Evolutionary conservation across 352 stramenopile species (phyloP).

Genomic region (Phytophthora parvispora): DNA sequence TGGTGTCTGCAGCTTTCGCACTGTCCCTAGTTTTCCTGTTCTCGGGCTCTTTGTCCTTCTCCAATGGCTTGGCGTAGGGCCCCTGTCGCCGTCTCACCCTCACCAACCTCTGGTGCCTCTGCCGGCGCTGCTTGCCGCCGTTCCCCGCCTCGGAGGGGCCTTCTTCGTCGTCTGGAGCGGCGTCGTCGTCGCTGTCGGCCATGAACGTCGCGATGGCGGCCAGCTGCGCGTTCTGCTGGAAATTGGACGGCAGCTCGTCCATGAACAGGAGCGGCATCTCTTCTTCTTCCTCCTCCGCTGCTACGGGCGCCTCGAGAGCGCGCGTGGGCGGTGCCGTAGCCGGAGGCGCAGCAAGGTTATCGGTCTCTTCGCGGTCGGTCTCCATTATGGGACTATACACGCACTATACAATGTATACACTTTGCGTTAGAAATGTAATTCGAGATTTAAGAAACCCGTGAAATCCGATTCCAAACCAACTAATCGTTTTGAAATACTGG

Average conservation of each 20-base stretch:
- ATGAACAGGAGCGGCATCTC: conserved; percentile 88
- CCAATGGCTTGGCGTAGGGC: conserved; percentile 32
- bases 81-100: conserved; percentile 18
- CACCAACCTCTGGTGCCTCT: not conserved
- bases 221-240: conserved; percentile 74
- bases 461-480: not conserved
- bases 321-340: not conserved
- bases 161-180: conserved; percentile 6
- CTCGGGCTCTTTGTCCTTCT: conserved; percentile 3
- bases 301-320: not conserved
- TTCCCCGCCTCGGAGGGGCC: not conserved
- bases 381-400: too few species aligned
- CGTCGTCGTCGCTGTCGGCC: conserved; percentile 60
- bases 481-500: not conserved
- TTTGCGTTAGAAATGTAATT: too few species aligned
- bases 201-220: conserved; percentile 85
- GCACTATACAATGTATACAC: too few species aligned
- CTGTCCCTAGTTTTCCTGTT: conserved; percentile 9
- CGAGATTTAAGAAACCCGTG: too few species aligned
- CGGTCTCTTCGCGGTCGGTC: not conserved
- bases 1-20: conserved; percentile 29
- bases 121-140: conserved; percentile 15
- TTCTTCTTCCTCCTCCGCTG: conserved; percentile 52
- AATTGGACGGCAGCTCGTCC: conserved; percentile 70
- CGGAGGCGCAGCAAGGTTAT: not conserved